Base-by-base conservation (phyloP, 306 rosid genomes). In the Citrullus mucosospermus region DNA sequence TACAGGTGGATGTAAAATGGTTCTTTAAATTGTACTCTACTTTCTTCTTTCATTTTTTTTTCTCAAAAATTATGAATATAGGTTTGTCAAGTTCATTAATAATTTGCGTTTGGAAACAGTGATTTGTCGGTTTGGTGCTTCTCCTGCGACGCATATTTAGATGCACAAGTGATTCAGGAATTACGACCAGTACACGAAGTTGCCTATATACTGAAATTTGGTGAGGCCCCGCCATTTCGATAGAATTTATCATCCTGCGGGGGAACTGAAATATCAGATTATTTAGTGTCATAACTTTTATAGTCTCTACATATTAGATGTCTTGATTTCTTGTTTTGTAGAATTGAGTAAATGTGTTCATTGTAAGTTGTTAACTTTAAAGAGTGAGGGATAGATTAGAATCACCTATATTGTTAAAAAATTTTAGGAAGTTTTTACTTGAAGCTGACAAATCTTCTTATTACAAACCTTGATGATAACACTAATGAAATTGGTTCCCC, bases 91-190 rank as follows among this genome's bases (percentile, higher is more conserved):
- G 65, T 55, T 77, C 4, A 48, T 71, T 41, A 12, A 78, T 30
- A 80, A 48, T 14, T 5, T 75, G 48, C 9, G 20, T 82, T 77
- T 79, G 61, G 75, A 57, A 69, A 58, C 84, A 90, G 94, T 79
- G 97, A 90, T 88, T 86, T 91, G 62, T 94, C 98, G 0, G 91
- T 91, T 15, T 94, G 96, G 97, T 94, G 98, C 63, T 94, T 90
- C 90, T 87, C 89, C 44, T 92, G 96, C 28, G 92, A 89, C 25
- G 96, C 96, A 11, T 92, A 94, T 75, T 89, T 94, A 79, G 96
- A 94, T 81, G 92, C 95, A 51, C 91, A 88, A 78, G 77, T 85
- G 81, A 91, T 95, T 78, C 83, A 43, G 30, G 89, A 86, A 75
- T 81, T 92, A 59, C 98, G 87, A 1, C 89, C 93, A 0, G 85